A percentile compares a stretch with the other conserved stretches of the same genome.
These are phyloP conservation scores for Mortierella sp. DNA, from an alignment of 371 early-diverging fungal species.

Conservation along the genomic window DNA sequence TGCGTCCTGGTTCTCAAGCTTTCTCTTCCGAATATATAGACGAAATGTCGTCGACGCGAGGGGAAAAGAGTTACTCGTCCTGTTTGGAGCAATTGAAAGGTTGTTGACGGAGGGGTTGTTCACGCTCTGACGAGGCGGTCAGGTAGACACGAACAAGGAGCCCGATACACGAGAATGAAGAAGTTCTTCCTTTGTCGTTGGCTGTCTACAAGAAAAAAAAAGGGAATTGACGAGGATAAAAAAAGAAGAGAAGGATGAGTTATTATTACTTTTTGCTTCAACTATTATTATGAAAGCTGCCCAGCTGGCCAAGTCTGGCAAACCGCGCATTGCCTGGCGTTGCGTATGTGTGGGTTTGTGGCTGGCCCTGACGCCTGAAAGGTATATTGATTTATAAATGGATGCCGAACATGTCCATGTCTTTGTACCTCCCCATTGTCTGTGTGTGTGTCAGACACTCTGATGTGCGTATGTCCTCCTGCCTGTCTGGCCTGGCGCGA, in stretches of 20 bases:
- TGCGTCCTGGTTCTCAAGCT: background rate
- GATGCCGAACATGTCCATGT: background rate
- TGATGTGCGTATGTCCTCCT: too few species aligned
- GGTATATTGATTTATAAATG: background rate
- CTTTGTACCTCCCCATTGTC: background rate
- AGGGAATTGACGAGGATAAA: background rate
- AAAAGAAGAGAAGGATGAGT: conserved; percentile 1
- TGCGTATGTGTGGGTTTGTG: background rate
- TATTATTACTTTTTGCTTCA: background rate
- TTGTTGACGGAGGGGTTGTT: conserved; percentile 7
- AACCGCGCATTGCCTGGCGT: background rate
- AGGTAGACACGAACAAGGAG: conserved; percentile 29
- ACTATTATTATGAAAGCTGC: background rate
- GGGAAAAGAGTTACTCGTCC: background rate
- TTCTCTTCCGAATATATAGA: background rate
- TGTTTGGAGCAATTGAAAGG: background rate
- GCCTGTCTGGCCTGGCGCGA: background rate
- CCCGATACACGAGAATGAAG: conserved; percentile 11
- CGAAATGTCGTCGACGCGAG: background rate
- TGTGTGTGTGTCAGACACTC: background rate
- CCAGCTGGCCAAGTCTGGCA: background rate
- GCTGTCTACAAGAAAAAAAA: background rate
- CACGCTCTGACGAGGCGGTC: conserved; percentile 17
- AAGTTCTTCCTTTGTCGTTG: background rate
- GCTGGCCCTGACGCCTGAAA: background rate